Percentiles rank a stretch among this genome's conserved stretches.
Evolutionary conservation across 192 early-diverging fungal species (phyloP).

Genomic region (Podila epicladia): DNA sequence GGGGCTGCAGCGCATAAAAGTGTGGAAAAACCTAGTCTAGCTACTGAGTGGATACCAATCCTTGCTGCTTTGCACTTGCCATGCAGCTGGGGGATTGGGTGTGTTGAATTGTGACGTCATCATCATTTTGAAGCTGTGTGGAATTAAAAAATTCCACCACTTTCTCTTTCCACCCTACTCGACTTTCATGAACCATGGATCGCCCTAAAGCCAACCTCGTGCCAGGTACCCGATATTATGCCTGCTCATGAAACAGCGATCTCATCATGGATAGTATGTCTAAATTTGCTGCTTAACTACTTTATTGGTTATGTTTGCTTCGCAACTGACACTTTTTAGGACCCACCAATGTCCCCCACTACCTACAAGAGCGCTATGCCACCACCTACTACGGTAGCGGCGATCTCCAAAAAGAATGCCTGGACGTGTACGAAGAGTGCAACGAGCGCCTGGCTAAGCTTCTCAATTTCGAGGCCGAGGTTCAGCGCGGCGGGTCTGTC

Average conservation of each 20-base stretch:
- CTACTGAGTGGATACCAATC: no score
- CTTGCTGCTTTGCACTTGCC: no score
- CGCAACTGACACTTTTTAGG: constrained; percentile 9
- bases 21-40: no score
- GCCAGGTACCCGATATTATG: constrained; percentile 11
- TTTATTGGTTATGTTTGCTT: not conserved
- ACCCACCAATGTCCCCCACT: constrained; percentile 29
- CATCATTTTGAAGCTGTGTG: no score
- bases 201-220: constrained; percentile 27
- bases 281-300: not conserved
- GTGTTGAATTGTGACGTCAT: no score
- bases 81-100: no score
- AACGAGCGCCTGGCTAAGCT: constrained; percentile 4
- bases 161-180: not conserved
- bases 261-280: not conserved
- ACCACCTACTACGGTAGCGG: constrained; percentile 41
- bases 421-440: constrained; percentile 17
- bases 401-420: constrained; percentile 24
- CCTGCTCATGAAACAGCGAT: not conserved
- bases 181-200: not conserved
- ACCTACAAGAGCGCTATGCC: constrained; percentile 20
- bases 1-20: no score
- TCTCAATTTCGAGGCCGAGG: constrained; percentile 10
- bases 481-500: constrained; percentile 10
- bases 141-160: no score